A percentile compares a stretch with the other conserved stretches of the same genome.
Conservation (phyloP, 129 eudicot species). For the Helianthus tuberosus region DNA sequence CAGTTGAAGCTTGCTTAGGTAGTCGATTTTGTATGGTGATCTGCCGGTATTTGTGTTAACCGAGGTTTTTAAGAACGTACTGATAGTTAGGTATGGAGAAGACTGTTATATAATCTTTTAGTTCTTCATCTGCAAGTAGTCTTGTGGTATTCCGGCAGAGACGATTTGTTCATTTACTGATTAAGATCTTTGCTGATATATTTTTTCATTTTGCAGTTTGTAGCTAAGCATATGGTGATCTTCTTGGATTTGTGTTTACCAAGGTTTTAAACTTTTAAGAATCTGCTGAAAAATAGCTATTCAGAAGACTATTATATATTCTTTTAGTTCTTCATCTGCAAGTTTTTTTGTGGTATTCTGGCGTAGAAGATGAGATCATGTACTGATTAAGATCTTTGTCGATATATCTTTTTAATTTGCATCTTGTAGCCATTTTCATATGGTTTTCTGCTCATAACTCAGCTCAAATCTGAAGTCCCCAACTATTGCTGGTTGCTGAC, state of each 20-base stretch:
- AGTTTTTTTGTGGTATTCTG: neutral
- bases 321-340: no score
- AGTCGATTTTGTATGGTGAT: neutral
- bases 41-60: conserved; percentile 3
- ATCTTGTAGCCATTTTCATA: neutral
- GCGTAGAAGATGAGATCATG: conserved; percentile 1
- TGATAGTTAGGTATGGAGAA: conserved; percentile 6
- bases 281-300: no score
- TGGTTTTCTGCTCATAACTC: no score
- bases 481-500: no score
- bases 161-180: neutral
- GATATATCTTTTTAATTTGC: neutral
- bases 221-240: no score
- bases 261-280: no score
- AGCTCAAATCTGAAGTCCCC: no score
- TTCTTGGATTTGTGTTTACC: no score
- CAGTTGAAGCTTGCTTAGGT: neutral
- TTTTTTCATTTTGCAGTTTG: neutral
- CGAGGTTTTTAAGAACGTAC: neutral
- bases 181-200: neutral
- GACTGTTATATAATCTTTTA: conserved; percentile 1
- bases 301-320: no score
- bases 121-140: neutral
- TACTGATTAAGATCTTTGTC: neutral
- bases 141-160: conserved; percentile 10